A percentile compares a stretch with the other conserved stretches of the same genome.
Conservation (phyloP, 2,329 filamentous ascomycete genomes). For the Aureobasidium lini region DNA sequence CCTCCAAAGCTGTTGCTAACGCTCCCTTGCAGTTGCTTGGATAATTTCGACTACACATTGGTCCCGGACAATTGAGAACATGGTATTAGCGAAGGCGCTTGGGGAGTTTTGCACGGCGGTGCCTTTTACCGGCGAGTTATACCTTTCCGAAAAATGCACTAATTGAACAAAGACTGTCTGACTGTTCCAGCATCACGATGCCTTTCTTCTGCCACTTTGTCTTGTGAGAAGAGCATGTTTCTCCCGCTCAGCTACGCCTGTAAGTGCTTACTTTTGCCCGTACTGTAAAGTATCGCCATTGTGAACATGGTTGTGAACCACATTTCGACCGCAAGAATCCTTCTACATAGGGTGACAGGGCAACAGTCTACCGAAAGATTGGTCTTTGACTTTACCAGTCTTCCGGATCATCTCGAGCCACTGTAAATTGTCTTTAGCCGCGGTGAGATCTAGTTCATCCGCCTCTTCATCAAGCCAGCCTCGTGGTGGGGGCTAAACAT, state of each 20-base stretch:
- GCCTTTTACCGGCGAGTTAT: constrained; percentile 3
- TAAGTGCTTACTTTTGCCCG: background rate
- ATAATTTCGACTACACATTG: background rate
- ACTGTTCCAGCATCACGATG: background rate
- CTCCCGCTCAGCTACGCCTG: background rate
- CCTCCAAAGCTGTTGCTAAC: background rate
- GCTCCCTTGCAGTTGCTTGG: constrained; percentile 6
- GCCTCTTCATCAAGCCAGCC: background rate
- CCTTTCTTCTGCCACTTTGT: background rate
- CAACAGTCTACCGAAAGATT: background rate
- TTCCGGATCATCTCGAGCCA: background rate
- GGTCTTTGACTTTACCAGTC: background rate
- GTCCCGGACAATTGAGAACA: background rate
- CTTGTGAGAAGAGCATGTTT: background rate
- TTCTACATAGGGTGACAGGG: background rate
- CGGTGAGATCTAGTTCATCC: background rate
- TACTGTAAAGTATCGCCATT: background rate
- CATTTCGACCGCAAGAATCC: background rate
- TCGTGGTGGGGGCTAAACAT: background rate
- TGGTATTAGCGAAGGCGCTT: constrained; percentile 10
- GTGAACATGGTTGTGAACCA: background rate
- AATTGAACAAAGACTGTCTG: background rate
- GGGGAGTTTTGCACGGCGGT: background rate
- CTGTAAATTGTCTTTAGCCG: background rate
- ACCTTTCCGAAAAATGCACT: background rate